Percentiles rank a stretch among this genome's conserved stretches.
These are phyloP conservation scores for Phytopythium delawarense DNA, from an alignment of 352 stramenopile genomes.

Conservation along the genomic window DNA sequence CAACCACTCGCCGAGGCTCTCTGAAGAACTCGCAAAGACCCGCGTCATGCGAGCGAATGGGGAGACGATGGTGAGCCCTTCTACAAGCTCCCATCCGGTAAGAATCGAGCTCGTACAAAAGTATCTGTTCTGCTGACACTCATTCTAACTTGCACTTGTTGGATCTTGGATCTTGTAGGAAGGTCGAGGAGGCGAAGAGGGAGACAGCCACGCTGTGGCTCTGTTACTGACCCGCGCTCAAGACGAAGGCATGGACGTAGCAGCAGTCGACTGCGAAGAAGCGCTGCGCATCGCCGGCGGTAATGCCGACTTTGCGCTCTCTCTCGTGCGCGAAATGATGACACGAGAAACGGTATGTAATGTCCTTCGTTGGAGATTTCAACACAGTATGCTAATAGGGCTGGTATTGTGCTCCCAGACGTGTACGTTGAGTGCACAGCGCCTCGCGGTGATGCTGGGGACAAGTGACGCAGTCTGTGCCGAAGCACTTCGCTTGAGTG, in stretches of 20 bases:
- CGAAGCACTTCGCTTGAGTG: slow-evolving; percentile 46
- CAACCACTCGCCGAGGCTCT: slow-evolving; percentile 23
- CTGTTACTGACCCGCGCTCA: slow-evolving; percentile 21
- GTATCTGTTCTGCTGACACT: background rate
- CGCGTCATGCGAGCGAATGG: slow-evolving; percentile 23
- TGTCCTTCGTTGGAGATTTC: background rate
- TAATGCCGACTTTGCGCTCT: slow-evolving; percentile 21
- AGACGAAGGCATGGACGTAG: slow-evolving; percentile 24
- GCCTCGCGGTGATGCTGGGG: slow-evolving; percentile 46
- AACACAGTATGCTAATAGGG: background rate
- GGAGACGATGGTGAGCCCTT: slow-evolving; percentile 7
- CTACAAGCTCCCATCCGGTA: background rate
- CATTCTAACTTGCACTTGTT: background rate
- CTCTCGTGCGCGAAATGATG: slow-evolving; percentile 13
- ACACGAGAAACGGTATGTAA: slow-evolving; percentile 11
- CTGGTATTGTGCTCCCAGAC: slow-evolving; percentile 2
- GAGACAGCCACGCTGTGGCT: background rate
- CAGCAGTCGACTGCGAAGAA: slow-evolving; percentile 35
- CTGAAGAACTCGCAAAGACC: slow-evolving; percentile 36
- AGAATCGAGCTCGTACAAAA: too few relatives aligned
- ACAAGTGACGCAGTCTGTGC: slow-evolving; percentile 47
- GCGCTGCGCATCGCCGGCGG: slow-evolving; percentile 27
- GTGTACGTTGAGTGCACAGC: slow-evolving; percentile 37
- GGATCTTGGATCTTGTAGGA: background rate
- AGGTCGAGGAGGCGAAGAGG: background rate